Base-by-base conservation (phyloP, 768 basidiomycete species). In the Rhizopogon salebrosus region DNA sequence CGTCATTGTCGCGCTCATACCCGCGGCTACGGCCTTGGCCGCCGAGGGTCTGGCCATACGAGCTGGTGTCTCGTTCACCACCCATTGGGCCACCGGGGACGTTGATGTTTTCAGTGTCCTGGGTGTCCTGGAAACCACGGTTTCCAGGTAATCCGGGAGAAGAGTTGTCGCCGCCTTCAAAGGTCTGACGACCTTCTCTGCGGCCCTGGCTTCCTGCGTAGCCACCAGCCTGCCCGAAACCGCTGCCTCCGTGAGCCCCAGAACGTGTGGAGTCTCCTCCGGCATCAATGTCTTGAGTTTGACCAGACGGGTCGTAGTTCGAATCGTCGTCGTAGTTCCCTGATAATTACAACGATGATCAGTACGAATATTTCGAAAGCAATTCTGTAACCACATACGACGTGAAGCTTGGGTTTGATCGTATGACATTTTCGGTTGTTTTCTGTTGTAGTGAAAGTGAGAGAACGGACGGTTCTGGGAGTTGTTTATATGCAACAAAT, bases 1-100 rank as follows among this genome's bases (percentile, higher is more conserved):
- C 54, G 16, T 57, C 56, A 18, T 1, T 13, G 3, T 56, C 48
- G 9, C 55, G 46, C 35, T 57, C 56, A 29, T 57, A 57, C 13
- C 56, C 56, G 16, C 53, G 48, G 23, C 53, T 46, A 26, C 6
- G 18, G 1, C 31, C 8, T 11, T 20, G 16, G 14, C 16, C 27
- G 3, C 41, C 41, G n/a, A n/a, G 7, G 3, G 20, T 43, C 9
- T 37, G 24, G 23, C 29, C 41, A 20, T 14, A 4, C 22, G 37
- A 41, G 22, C 41, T 26, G 5, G 29, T 34, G 22, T 16, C 16
- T 6, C 20, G 29, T 27, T 40, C 53, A 9, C 53, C 48, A 4
- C 53, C 53, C 29, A 24, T 36, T 14, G n/a, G 53, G 5, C 36
- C 40, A 26, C 49, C 56, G 9, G 56, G 54, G 16, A 51, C 13